Evolutionary conservation across 2,329 filamentous ascomycete genomes (phyloP).

Genomic region (Daldinia sp.): DNA sequence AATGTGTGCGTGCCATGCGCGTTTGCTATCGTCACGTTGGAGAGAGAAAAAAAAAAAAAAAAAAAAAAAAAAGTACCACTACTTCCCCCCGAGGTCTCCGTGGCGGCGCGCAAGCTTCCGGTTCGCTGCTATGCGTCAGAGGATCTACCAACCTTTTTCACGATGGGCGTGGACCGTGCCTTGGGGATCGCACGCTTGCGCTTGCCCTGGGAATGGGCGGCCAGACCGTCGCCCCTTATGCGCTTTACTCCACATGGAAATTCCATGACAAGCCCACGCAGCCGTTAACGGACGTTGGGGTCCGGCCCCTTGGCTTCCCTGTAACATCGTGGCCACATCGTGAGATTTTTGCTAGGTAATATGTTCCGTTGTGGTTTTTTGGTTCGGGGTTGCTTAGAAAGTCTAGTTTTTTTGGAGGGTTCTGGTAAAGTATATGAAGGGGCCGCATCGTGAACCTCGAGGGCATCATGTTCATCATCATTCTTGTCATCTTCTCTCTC

Average conservation of each 20-base stretch:
- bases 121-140: slow-evolving; percentile 37
- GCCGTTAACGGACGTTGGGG: slow-evolving; percentile 44
- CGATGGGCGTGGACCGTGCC: slow-evolving; percentile 28
- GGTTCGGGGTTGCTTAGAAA: neutral
- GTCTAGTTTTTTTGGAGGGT: neutral
- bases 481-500: slow-evolving; percentile 24
- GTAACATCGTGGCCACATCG: slow-evolving; percentile 41
- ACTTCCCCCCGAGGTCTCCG: slow-evolving; percentile 28
- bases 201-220: slow-evolving; percentile 34
- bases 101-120: slow-evolving; percentile 43
- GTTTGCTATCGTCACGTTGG: slow-evolving; percentile 32
- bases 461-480: slow-evolving; percentile 14
- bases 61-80: too few species aligned
- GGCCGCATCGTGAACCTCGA: slow-evolving; percentile 28
- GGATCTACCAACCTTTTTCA: slow-evolving; percentile 25
- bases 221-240: slow-evolving; percentile 33
- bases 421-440: slow-evolving; percentile 41
- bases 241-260: slow-evolving; percentile 43
- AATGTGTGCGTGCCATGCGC: slow-evolving; percentile 40
- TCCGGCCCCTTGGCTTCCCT: slow-evolving; percentile 23
- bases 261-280: slow-evolving; percentile 42
- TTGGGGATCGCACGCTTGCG: slow-evolving; percentile 32
- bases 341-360: slow-evolving; percentile 44
- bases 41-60: slow-evolving; percentile 1
- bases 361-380: slow-evolving; percentile 27